A percentile compares a stretch with the other conserved stretches of the same genome.
Evolutionary conservation across 345 rosid species (phyloP).

Genomic region (Clarkia xantiana): DNA sequence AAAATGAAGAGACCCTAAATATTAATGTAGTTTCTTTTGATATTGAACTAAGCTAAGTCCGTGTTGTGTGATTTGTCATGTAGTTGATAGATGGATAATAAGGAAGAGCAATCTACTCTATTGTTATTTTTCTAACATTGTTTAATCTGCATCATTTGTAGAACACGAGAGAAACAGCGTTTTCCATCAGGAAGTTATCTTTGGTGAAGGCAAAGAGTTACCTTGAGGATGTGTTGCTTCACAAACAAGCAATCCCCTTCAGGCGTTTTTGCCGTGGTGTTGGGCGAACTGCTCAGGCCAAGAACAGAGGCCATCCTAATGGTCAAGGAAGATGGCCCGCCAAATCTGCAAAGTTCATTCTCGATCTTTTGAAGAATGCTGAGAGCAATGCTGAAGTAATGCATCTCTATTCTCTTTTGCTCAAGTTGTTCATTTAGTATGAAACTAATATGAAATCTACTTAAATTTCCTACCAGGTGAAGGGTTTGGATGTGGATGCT

Average conservation of each 20-base stretch:
- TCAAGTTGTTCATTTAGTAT: not conserved
- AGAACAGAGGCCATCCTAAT: constrained; percentile 73
- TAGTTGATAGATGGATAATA: not conserved
- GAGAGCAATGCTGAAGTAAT: constrained; percentile 93
- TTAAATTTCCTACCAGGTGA: constrained; percentile 35
- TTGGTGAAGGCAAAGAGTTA: constrained; percentile 89
- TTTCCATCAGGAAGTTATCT: constrained; percentile 69
- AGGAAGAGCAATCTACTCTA: not conserved
- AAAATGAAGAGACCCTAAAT: constrained; percentile 29
- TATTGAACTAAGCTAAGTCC: not conserved
- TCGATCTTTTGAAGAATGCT: constrained; percentile 86
- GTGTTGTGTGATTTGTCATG: not conserved
- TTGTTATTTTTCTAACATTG: not conserved
- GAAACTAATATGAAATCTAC: not conserved
- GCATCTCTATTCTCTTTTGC: not conserved
- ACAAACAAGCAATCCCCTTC: constrained; percentile 99
- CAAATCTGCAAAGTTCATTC: constrained; percentile 74
- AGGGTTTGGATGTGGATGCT: constrained; percentile 89
- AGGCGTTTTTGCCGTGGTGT: constrained; percentile 87
- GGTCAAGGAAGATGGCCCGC: constrained; percentile 98
- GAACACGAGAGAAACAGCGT: constrained; percentile 95
- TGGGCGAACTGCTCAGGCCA: constrained; percentile 99
- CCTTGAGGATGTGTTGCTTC: constrained; percentile 86
- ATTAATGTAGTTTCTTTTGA: not conserved
- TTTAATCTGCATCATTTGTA: constrained; percentile 5